Conservation (phyloP, 2,329 filamentous ascomycete genomes). For the Colletotrichum siamense region DNA sequence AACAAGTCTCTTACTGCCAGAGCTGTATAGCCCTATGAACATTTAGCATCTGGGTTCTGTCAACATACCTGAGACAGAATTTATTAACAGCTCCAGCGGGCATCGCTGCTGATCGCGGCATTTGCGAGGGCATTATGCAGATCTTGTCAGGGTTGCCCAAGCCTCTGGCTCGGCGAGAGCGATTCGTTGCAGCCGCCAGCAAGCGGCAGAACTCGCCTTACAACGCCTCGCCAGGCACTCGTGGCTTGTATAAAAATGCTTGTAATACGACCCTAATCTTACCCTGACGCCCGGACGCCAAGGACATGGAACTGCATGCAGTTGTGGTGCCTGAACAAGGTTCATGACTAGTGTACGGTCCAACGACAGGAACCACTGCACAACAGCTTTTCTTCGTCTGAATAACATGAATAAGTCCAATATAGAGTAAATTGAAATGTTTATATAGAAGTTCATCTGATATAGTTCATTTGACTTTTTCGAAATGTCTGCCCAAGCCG, state of each 20-base stretch:
- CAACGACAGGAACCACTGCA: neutral
- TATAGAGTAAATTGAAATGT: neutral
- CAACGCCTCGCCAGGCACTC: conserved; percentile 6
- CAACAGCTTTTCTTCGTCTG: neutral
- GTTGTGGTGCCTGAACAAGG: conserved; percentile 2
- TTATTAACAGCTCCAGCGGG: neutral
- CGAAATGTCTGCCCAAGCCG: neutral
- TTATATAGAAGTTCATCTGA: neutral
- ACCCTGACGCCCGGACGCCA: neutral
- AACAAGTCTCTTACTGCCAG: neutral
- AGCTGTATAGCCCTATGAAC: neutral
- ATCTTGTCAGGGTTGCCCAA: neutral
- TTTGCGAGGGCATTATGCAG: neutral
- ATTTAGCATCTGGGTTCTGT: neutral
- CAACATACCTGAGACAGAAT: conserved; percentile 8
- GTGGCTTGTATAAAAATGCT: neutral
- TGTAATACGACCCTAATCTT: conserved; percentile 17
- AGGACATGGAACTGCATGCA: neutral
- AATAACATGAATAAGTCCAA: neutral
- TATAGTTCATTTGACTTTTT: neutral
- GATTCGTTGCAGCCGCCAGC: neutral
- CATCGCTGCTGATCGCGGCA: conserved; percentile 5
- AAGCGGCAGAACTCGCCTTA: neutral
- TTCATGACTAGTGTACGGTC: conserved; percentile 13
- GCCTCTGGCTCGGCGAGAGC: neutral